Percentiles rank a stretch among this genome's conserved stretches.
These are phyloP conservation scores for Starmerella etchellsii DNA, from an alignment of 805 yeast species.

Conservation along the genomic window DNA sequence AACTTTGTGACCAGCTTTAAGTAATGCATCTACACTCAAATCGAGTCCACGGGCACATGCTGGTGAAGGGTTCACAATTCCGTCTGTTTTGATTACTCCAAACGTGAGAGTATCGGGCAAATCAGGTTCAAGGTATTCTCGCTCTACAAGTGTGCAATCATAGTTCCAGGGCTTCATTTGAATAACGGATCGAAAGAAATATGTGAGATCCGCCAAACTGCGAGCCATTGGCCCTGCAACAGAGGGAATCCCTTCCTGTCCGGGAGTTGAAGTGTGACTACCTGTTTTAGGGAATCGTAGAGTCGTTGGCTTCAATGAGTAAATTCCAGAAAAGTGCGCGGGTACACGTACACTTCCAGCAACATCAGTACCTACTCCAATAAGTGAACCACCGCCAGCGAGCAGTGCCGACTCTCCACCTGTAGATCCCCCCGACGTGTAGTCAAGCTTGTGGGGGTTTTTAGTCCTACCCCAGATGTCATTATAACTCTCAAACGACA, in stretches of 20 bases:
- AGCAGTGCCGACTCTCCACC: conserved; percentile 41
- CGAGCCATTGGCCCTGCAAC: conserved; percentile 34
- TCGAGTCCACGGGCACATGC: conserved; percentile 33
- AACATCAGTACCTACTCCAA: conserved; percentile 45
- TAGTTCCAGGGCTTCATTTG: conserved; percentile 22
- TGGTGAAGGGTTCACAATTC: conserved; percentile 40
- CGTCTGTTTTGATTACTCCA: conserved; percentile 39
- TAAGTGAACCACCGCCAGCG: conserved; percentile 35
- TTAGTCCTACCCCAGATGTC: conserved; percentile 39
- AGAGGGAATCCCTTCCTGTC: conserved; percentile 35
- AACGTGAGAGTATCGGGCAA: conserved; percentile 32
- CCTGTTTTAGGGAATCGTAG: conserved; percentile 37
- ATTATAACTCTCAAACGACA: conserved; percentile 44
- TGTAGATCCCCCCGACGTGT: conserved; percentile 42
- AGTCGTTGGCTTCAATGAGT: conserved; percentile 38
- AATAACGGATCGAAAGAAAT: conserved; percentile 34
- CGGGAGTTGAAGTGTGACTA: conserved; percentile 33
- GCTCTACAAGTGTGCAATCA: conserved; percentile 36
- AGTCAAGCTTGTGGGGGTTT: conserved; percentile 37
- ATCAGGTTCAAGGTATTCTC: conserved; percentile 39
- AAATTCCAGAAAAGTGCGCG: conserved; percentile 41
- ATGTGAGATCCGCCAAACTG: conserved; percentile 37
- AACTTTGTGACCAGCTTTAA: conserved; percentile 36
- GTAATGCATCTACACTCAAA: conserved; percentile 30
- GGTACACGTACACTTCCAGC: conserved; percentile 47